Evolutionary conservation across 1,284 basidiomycete species (phyloP).

Genomic region (Irpex sp.): DNA sequence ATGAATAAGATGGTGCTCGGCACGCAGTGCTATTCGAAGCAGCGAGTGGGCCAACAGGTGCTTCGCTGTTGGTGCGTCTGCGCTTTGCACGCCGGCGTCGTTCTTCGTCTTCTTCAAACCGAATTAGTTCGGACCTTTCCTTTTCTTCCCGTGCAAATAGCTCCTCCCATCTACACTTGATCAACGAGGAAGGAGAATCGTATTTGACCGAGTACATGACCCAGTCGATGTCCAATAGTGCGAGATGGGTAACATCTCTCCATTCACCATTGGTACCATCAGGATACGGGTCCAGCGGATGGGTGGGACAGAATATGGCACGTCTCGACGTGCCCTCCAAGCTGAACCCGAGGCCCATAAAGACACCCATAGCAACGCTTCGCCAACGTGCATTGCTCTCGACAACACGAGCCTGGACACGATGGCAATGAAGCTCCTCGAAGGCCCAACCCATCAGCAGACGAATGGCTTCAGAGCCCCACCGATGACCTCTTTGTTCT

Average conservation of each 20-base stretch:
- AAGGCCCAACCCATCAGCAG: slow-evolving; percentile 46
- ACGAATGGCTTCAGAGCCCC: slow-evolving; percentile 41
- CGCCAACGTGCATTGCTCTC: slow-evolving; percentile 1
- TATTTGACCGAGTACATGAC: slow-evolving; percentile 33
- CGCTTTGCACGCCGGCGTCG: slow-evolving; percentile 10
- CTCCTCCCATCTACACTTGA: slow-evolving; percentile 50
- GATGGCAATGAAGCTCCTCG: slow-evolving; percentile 44
- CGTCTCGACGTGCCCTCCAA: slow-evolving; percentile 59
- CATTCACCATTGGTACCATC: slow-evolving; percentile 39
- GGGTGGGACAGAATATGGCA: slow-evolving; percentile 34
- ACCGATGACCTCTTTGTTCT: slow-evolving; percentile 35
- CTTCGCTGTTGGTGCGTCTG: slow-evolving; percentile 11
- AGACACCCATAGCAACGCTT: slow-evolving; percentile 12
- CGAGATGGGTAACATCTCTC: slow-evolving; percentile 58
- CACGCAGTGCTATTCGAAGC: no score
- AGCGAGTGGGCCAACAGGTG: slow-evolving; percentile 16
- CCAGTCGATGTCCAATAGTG: slow-evolving; percentile 63
- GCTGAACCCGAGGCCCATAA: slow-evolving; percentile 38
- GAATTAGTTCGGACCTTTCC: slow-evolving; percentile 54
- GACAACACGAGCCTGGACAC: slow-evolving; percentile 31
- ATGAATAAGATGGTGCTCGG: slow-evolving; percentile 30
- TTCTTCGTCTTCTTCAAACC: slow-evolving; percentile 40
- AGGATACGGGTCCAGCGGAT: background rate
- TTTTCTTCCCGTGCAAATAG: slow-evolving; percentile 53
- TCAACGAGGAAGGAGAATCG: slow-evolving; percentile 26